Evolutionary conservation across 495 filamentous ascomycete species (phyloP).

Genomic region (Tuber microsphaerosporum): DNA sequence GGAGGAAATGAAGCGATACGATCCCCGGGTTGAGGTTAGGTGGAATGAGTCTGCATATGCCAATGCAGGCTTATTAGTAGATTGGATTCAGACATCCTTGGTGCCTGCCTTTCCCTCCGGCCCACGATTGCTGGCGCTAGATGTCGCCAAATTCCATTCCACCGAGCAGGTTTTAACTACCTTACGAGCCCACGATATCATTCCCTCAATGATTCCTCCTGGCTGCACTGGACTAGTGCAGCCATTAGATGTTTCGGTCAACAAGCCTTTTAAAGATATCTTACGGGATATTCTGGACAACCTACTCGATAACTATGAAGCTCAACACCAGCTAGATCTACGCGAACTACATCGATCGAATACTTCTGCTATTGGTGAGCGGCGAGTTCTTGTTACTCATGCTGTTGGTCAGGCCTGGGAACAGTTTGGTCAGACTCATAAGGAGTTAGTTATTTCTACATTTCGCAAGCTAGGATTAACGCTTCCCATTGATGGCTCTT

Average conservation of each 20-base stretch:
- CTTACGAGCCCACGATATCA: slow-evolving; percentile 2
- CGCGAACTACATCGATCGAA: background rate
- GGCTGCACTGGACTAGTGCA: slow-evolving; percentile 7
- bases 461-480: slow-evolving; percentile 19
- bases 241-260: slow-evolving; percentile 11
- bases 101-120: slow-evolving; percentile 1
- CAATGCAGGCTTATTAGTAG: background rate
- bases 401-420: slow-evolving; percentile 17
- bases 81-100: slow-evolving; percentile 9
- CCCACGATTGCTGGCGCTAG: background rate
- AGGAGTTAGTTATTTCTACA: slow-evolving; percentile 11
- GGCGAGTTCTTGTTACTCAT: slow-evolving; percentile 5
- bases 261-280: slow-evolving; percentile 2
- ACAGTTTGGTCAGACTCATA: background rate
- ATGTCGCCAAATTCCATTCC: slow-evolving; percentile 11
- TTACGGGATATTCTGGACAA: slow-evolving; percentile 10
- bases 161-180: slow-evolving; percentile 7
- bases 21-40: background rate
- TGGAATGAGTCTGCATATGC: slow-evolving; percentile 11
- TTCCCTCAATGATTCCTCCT: background rate
- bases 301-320: background rate
- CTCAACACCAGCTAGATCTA: background rate
- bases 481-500: slow-evolving; percentile 17
- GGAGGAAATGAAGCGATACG: slow-evolving; percentile 1
- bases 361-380: slow-evolving; percentile 4